Conservation (phyloP, 805 yeast genomes). For the Saturnispora ahearnii region DNA sequence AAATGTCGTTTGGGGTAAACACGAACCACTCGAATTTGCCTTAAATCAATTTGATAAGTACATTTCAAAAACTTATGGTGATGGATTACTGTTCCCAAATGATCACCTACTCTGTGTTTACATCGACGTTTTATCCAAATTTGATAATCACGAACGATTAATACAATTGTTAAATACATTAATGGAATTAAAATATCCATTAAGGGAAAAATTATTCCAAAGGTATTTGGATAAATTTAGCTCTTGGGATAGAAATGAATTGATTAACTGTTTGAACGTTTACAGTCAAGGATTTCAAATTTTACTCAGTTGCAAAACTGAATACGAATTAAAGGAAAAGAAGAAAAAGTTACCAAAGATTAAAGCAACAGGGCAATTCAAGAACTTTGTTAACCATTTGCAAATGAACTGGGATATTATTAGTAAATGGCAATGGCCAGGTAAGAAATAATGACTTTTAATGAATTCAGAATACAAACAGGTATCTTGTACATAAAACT, state of each 20-base stretch:
- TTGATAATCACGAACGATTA: constrained; percentile 40
- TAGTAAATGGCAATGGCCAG: constrained; percentile 27
- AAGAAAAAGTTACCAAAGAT: constrained; percentile 11
- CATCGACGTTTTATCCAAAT: constrained; percentile 39
- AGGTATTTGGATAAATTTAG: constrained; percentile 16
- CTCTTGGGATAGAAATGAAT: constrained; percentile 16
- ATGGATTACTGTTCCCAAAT: constrained; percentile 34
- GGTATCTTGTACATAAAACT: not conserved
- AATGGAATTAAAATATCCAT: constrained; percentile 33
- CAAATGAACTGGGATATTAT: constrained; percentile 26
- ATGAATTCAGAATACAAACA: not conserved
- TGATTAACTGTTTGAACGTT: constrained; percentile 16
- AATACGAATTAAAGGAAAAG: constrained; percentile 16
- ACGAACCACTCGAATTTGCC: constrained; percentile 52
- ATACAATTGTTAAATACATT: constrained; percentile 45
- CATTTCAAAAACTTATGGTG: constrained; percentile 29
- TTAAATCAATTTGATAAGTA: constrained; percentile 43
- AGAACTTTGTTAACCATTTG: constrained; percentile 17
- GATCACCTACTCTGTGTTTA: constrained; percentile 44
- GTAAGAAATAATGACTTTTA: constrained; percentile 4
- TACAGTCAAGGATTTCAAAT: constrained; percentile 14
- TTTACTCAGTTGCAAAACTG: constrained; percentile 17
- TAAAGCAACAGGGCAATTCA: constrained; percentile 16
- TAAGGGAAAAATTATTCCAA: constrained; percentile 16
- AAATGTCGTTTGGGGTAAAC: constrained; percentile 35